These are phyloP conservation scores for Echium plantagineum DNA, from an alignment of 257 asterid genomes.

Conservation along the genomic window DNA sequence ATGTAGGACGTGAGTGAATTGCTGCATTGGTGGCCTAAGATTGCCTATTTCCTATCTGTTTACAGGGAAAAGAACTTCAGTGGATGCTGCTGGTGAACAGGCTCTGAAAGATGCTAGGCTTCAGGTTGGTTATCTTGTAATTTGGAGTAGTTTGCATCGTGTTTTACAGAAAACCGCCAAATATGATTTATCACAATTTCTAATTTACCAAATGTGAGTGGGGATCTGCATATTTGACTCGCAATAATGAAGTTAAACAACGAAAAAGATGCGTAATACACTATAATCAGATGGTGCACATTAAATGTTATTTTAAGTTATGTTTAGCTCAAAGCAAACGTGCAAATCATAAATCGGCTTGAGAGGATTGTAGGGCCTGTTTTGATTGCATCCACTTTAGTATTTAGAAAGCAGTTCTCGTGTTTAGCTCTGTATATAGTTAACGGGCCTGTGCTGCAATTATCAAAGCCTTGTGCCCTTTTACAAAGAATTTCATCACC, in stretches of 20 bases:
- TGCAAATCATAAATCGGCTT: not conserved
- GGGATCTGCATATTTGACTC: not conserved
- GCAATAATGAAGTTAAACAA: not conserved
- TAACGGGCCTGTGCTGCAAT: no score
- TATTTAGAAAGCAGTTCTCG: no score
- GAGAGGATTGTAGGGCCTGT: no score
- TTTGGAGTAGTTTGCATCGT: not conserved
- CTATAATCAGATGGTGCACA: not conserved
- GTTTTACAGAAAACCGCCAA: not conserved
- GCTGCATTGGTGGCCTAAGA: not conserved
- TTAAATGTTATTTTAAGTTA: not conserved
- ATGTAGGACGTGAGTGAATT: not conserved
- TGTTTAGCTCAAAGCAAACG: not conserved
- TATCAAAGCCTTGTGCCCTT: no score
- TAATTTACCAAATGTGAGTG: not conserved
- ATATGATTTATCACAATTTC: not conserved
- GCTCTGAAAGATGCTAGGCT: constrained; percentile 48
- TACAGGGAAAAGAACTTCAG: constrained; percentile 30
- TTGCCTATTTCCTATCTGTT: not conserved
- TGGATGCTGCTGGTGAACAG: constrained; percentile 56
- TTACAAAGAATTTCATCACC: no score
- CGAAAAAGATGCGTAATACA: not conserved
- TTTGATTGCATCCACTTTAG: no score
- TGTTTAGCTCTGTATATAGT: no score
- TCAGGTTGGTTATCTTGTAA: constrained; percentile 26